Conservation (phyloP, 441 rosid species). For the Gossypium gossypioides region DNA sequence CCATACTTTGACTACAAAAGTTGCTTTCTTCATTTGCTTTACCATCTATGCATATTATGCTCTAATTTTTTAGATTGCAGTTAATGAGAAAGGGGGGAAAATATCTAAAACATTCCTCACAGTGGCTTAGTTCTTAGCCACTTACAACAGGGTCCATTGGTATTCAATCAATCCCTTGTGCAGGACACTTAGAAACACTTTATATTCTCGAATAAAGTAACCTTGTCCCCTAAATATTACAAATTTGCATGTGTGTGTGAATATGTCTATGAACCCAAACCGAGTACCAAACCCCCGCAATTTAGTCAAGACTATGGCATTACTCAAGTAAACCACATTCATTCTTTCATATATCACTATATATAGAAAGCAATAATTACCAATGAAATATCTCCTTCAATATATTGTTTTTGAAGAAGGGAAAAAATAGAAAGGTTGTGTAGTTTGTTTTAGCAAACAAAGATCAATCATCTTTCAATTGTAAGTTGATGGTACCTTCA, state of each 20-base stretch:
- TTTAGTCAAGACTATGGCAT: not conserved
- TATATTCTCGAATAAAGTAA: constrained; percentile 11
- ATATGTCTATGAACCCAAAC: not conserved
- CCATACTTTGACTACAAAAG: not conserved
- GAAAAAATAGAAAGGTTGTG: not conserved
- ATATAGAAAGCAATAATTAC: not conserved
- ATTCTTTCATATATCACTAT: not conserved
- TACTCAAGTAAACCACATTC: not conserved
- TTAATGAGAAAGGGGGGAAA: not conserved
- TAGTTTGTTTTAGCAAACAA: not conserved
- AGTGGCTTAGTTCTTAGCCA: not conserved
- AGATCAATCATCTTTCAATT: not conserved
- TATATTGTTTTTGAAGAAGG: not conserved
- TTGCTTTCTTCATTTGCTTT: not conserved
- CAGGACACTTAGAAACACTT: constrained; percentile 9
- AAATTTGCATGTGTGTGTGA: constrained; percentile 13
- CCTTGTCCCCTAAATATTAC: constrained; percentile 6
- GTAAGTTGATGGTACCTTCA: not conserved
- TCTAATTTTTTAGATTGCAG: not conserved
- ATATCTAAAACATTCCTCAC: not conserved
- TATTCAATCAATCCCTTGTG: not conserved
- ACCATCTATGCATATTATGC: not conserved
- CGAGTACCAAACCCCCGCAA: not conserved
- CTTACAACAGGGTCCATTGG: constrained; percentile 4
- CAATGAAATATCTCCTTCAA: not conserved